Percentiles rank a stretch among this genome's conserved stretches.
These are phyloP conservation scores for Microcyclosporella mali DNA, from an alignment of 2,329 filamentous ascomycete genomes.

Conservation along the genomic window DNA sequence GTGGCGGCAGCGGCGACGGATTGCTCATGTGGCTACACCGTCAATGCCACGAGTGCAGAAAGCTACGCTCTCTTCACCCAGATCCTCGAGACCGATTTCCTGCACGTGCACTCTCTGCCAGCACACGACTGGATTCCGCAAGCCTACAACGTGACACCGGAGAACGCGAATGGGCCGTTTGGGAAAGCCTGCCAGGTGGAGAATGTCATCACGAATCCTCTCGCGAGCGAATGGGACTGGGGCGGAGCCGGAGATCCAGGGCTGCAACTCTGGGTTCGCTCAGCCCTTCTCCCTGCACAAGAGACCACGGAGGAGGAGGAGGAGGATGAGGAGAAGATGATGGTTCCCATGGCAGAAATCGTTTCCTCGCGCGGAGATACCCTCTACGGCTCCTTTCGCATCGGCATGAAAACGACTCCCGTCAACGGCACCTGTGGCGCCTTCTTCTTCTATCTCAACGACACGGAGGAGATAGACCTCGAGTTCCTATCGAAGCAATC, in stretches of 20 bases:
- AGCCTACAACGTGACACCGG: conserved; percentile 58
- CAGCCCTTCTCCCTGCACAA: conserved; percentile 27
- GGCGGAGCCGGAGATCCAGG: conserved; percentile 44
- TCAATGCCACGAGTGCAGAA: conserved; percentile 42
- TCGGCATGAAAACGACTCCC: conserved; percentile 58
- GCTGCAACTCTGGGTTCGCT: conserved; percentile 52
- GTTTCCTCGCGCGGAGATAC: conserved; percentile 57
- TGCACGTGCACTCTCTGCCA: conserved; percentile 42
- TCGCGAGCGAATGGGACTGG: conserved; percentile 39
- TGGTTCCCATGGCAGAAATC: conserved; percentile 59
- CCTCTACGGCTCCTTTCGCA: conserved; percentile 63
- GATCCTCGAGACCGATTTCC: conserved; percentile 65
- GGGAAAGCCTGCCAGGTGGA: conserved; percentile 56
- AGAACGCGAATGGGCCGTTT: conserved; percentile 55
- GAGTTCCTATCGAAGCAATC: conserved; percentile 59
- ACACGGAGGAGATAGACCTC: conserved; percentile 75
- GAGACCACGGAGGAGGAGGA: too few species aligned
- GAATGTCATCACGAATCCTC: conserved; percentile 54
- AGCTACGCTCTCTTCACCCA: conserved; percentile 57
- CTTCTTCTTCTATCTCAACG: conserved; percentile 79
- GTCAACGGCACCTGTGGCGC: conserved; percentile 65
- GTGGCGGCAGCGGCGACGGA: background rate
- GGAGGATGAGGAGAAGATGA: too few species aligned
- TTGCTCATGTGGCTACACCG: conserved; percentile 68
- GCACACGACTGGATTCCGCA: conserved; percentile 54